These are phyloP conservation scores for Lotus japonicus DNA, from an alignment of 306 rosid genomes.

Conservation along the genomic window DNA sequence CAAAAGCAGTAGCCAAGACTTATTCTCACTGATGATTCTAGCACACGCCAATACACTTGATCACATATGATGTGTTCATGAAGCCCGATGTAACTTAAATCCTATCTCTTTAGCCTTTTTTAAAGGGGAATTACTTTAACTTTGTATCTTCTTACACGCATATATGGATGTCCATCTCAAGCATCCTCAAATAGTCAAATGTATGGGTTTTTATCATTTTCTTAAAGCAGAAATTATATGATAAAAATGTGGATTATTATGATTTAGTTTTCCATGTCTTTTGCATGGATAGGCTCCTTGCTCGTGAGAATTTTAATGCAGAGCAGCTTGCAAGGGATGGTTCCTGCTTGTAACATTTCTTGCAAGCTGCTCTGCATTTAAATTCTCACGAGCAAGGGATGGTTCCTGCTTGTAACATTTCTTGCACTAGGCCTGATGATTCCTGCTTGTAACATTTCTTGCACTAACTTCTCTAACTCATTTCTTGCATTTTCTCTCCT, in stretches of 20 bases:
- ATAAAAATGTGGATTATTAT: neutral
- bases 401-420: no score
- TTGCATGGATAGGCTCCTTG: slow-evolving; percentile 69
- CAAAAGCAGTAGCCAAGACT: neutral
- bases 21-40: neutral
- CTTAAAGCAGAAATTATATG: neutral
- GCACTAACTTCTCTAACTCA: no score
- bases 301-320: slow-evolving; percentile 94
- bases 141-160: neutral
- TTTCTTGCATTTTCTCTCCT: no score
- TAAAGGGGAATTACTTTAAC: neutral
- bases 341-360: no score
- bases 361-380: no score
- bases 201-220: neutral
- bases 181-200: no score
- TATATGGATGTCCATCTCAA: neutral
- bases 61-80: neutral
- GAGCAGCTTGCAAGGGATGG: slow-evolving; percentile 99
- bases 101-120: neutral
- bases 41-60: neutral
- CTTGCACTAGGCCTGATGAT: no score
- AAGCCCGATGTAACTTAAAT: neutral
- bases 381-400: no score
- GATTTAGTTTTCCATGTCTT: neutral
- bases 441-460: no score